Conservation (phyloP, 192 early-diverging fungal genomes). For the Thamnidium elegans region DNA sequence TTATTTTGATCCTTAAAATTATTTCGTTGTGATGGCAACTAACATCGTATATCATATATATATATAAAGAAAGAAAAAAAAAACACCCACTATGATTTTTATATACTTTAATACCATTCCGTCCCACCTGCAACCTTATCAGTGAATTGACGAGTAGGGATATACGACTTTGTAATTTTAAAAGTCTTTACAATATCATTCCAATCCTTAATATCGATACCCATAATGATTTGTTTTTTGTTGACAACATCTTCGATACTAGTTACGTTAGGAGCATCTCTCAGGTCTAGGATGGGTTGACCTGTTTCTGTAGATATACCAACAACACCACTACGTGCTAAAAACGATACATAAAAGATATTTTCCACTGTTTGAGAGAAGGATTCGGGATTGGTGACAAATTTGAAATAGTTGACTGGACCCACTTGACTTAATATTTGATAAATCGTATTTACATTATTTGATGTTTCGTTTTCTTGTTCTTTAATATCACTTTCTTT, state of each 20-base stretch:
- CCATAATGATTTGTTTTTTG: constrained; percentile 80
- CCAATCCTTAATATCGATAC: constrained; percentile 67
- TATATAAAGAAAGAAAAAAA: neutral
- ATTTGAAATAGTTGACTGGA: constrained; percentile 74
- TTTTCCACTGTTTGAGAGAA: constrained; percentile 96
- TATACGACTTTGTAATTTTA: constrained; percentile 54
- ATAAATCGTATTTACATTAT: constrained; percentile 70
- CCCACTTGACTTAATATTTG: constrained; percentile 54
- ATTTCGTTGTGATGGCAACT: too few relatives aligned
- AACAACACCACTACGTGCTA: constrained; percentile 83
- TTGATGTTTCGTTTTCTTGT: constrained; percentile 86
- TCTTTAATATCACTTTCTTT: constrained; percentile 69
- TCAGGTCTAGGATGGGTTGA: constrained; percentile 62
- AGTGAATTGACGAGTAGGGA: constrained; percentile 52
- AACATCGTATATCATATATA: too few relatives aligned
- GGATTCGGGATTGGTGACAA: constrained; percentile 86
- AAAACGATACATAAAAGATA: constrained; percentile 95
- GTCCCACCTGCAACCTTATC: neutral
- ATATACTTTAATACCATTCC: neutral
- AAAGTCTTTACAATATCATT: constrained; percentile 65
- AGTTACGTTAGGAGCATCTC: constrained; percentile 65
- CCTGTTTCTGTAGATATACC: constrained; percentile 69
- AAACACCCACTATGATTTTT: neutral
- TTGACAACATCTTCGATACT: constrained; percentile 61
- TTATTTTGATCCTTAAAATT: too few relatives aligned